phyloP scores from a whole-genome alignment of 75 land plant genomes.

The Pseudotsuga menziesii region DNA sequence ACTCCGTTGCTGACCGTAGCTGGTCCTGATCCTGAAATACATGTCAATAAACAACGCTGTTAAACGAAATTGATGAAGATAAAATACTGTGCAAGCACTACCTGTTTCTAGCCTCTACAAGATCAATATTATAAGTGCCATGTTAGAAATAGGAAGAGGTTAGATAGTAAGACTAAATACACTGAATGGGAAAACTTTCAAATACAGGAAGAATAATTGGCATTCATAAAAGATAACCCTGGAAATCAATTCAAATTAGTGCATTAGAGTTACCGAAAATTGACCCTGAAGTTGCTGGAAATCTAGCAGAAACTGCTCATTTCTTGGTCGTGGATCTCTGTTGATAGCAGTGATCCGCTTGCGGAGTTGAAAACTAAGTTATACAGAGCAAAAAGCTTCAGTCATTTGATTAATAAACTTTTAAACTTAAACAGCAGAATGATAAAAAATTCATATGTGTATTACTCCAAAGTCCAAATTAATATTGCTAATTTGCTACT shows the following conservation, averaged over 20 bases:
- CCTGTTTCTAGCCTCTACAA: not conserved
- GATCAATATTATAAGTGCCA: not conserved
- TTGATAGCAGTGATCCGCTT: conserved; percentile 65
- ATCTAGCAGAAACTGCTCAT: conserved; percentile 80
- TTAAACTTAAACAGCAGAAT: not conserved
- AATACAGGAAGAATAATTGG: not conserved
- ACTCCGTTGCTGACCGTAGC: conserved; percentile 70
- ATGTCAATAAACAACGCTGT: not conserved
- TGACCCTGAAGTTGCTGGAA: conserved; percentile 75
- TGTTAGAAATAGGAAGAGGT: not conserved
- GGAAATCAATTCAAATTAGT: not conserved
- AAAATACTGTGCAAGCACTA: not conserved
- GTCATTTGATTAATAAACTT: not conserved
- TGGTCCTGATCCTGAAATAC: conserved; percentile 86
- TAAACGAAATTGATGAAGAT: not conserved
- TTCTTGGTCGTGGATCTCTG: conserved; percentile 76
- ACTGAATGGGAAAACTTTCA: not conserved
- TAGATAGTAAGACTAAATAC: not conserved
- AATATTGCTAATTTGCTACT: not conserved
- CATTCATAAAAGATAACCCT: not conserved
- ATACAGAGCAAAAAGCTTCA: not conserved
- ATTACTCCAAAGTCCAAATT: not conserved
- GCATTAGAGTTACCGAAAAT: conserved; percentile 57
- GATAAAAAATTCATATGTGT: not conserved
- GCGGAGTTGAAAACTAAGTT: conserved; percentile 57